These are phyloP conservation scores for Collybiopsis confluens DNA, from an alignment of 768 basidiomycete genomes.

Conservation along the genomic window DNA sequence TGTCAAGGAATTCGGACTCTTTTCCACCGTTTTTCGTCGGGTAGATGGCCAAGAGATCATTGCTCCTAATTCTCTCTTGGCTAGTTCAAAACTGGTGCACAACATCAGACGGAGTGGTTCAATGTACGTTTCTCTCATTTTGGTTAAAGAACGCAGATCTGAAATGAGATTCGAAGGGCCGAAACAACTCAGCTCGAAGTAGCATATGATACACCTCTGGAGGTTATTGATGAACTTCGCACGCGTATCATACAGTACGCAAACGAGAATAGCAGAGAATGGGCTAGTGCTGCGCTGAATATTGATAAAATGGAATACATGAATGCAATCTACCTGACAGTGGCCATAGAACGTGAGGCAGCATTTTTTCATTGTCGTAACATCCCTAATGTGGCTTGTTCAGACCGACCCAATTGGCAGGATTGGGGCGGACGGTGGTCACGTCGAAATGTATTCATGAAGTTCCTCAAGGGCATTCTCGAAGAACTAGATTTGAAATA, in stretches of 20 bases:
- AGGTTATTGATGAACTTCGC: conserved; percentile 63
- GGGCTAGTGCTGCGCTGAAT: conserved; percentile 59
- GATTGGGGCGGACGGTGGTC: conserved; percentile 82
- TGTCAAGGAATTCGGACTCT: conserved; percentile 77
- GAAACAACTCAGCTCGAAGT: conserved; percentile 66
- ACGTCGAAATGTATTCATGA: conserved; percentile 74
- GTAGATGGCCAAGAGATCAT: conserved; percentile 80
- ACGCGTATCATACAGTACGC: conserved; percentile 58
- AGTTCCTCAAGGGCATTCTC: conserved; percentile 60
- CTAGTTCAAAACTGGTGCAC: conserved; percentile 70
- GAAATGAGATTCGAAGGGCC: conserved; percentile 34
- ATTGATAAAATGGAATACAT: conserved; percentile 81
- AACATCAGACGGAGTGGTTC: conserved; percentile 73
- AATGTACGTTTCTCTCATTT: conserved; percentile 41
- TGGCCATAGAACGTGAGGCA: conserved; percentile 66
- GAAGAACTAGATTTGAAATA: conserved; percentile 76
- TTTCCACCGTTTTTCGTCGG: conserved; percentile 74
- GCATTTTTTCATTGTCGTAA: too few species aligned
- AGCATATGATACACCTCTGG: conserved; percentile 67
- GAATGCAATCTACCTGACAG: conserved; percentile 61
- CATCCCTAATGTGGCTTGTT: background rate
- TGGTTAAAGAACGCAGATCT: background rate
- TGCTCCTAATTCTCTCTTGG: conserved; percentile 70
- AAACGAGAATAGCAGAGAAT: conserved; percentile 62
- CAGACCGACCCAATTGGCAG: conserved; percentile 81